Percentiles rank a stretch among this genome's conserved stretches.
phyloP scores from a whole-genome alignment of 495 filamentous ascomycete species.

The Astrocystis sublimbata region DNA sequence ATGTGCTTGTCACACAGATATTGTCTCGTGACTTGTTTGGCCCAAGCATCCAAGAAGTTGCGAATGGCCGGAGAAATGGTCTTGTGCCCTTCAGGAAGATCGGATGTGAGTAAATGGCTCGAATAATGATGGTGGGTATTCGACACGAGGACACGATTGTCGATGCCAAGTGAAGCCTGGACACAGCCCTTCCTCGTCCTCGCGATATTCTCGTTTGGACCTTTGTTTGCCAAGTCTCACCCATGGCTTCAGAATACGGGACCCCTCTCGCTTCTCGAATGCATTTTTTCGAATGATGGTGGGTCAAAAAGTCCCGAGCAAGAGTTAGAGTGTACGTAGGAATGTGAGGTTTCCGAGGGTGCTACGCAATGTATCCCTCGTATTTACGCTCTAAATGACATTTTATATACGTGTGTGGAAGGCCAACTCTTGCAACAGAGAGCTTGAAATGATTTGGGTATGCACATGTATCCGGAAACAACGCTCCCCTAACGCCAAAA shows the following conservation, averaged over 20 bases:
- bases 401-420: background rate
- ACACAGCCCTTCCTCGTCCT: background rate
- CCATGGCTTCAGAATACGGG: too few species aligned
- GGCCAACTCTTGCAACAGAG: background rate
- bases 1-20: constrained; percentile 2
- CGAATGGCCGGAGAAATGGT: background rate
- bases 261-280: too few species aligned
- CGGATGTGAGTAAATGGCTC: background rate
- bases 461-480: background rate
- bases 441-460: constrained; percentile 2
- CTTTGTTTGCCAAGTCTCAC: too few species aligned
- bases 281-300: too few species aligned
- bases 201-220: too few species aligned
- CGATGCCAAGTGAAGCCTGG: background rate
- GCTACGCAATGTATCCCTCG: too few species aligned
- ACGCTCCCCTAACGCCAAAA: constrained; percentile 4
- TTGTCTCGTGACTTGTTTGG: background rate
- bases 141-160: background rate
- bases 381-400: background rate
- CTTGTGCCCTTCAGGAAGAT: background rate
- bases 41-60: background rate
- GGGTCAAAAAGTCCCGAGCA: too few species aligned
- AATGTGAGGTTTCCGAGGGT: too few species aligned
- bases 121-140: background rate
- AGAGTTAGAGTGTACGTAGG: too few species aligned